Evolutionary conservation across 176 grass and related monocot species (phyloP).

Genomic region (Calamus simplicifolius): DNA sequence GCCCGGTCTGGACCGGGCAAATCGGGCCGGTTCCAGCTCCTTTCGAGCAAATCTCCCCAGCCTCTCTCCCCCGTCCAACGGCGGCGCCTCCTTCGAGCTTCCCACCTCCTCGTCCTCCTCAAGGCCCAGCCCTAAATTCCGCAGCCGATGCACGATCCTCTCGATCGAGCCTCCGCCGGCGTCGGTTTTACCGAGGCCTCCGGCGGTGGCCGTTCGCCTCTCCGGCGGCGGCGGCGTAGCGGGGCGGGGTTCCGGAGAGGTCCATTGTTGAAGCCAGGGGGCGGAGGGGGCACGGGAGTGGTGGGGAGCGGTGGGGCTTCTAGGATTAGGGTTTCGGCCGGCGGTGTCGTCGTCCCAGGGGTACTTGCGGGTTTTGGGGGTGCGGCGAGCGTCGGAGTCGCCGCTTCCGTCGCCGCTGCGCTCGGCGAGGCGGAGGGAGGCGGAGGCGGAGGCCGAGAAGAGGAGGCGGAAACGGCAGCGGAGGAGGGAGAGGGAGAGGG

Average conservation of each 20-base stretch:
- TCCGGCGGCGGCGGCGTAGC: conserved; percentile 11
- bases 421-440: conserved; percentile 23
- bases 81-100: background rate
- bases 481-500: conserved; percentile 20
- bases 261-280: conserved; percentile 73
- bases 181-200: conserved; percentile 1
- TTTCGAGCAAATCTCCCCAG: conserved; percentile 70
- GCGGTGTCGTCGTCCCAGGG: background rate
- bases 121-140: conserved; percentile 55
- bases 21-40: conserved; percentile 79
- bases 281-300: conserved; percentile 10
- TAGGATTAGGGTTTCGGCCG: background rate
- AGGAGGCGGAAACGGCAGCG: conserved; percentile 16
- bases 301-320: conserved; percentile 4
- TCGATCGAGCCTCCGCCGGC: conserved; percentile 52
- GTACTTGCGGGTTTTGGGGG: background rate
- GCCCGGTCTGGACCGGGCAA: conserved; percentile 24
- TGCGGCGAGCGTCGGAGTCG: background rate
- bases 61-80: conserved; percentile 50
- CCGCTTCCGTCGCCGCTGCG: background rate
- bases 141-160: conserved; percentile 86
- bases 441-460: conserved; percentile 14
- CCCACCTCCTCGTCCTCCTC: conserved; percentile 49
- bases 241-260: conserved; percentile 27
- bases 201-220: background rate